Base-by-base conservation (phyloP, 2,329 filamentous ascomycete genomes). In the Hymenoscyphus infarciens region DNA sequence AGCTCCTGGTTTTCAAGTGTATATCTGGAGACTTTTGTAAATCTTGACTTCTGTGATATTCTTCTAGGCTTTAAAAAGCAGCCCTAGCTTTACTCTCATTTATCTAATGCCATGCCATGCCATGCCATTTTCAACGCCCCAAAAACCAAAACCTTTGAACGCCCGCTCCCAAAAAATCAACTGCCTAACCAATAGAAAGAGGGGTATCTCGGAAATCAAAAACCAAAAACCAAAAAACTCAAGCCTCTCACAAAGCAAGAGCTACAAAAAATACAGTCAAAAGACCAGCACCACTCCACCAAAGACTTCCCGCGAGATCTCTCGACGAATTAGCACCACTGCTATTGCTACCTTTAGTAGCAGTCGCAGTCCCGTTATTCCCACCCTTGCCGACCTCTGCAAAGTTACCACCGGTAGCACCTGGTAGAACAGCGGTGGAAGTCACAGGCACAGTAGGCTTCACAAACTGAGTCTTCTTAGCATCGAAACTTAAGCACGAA, bases 401-500 rank as follows among this genome's bases (percentile, higher is more conserved):
- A 42, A 35, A 25, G 2, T 16, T 49, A 22, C 8, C 33, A 25
- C 42, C 56, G 3, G 31, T 33, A 7, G 38, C 8, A 2, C 33
- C 56, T 5, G 56, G 22, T 6, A n/a, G 2, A 15, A 27, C 42
- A 5, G 53, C 38, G 11, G 13, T 45, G 15, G 56, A 42, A 27
- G 61, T 55, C 3, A 53, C 15, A 16, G 62, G 22, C 5, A 52
- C 56, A 29, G 59, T 65, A 13, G 63, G 63, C 19, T 29, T 56
- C n/a, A 61, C 63, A 45, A 65, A 60, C 15, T 33, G 52, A 11
- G 58, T 63, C 25, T 63, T 53, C 19, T 7, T 5, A 2, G 16
- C 38, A 38, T 65, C 58, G 39, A 61, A 65, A 35, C 61, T 63
- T 10, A 65, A 29, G 57, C 63, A 65, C 2, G 56, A 54, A 1